Evolutionary conservation across 805 yeast genomes (phyloP).

Genomic region (Ogataea methanolica): DNA sequence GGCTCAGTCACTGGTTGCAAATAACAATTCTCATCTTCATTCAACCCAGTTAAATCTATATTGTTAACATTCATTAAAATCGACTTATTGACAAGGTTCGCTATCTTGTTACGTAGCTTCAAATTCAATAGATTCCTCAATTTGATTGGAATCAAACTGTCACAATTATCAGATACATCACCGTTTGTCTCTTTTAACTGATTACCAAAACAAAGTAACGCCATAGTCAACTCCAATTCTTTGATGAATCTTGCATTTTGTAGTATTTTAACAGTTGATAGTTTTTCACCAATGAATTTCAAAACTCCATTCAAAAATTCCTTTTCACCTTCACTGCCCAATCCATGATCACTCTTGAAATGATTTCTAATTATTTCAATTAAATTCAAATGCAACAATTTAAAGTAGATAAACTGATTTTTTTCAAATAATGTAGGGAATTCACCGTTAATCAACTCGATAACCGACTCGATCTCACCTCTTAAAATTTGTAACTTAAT

Average conservation of each 20-base stretch:
- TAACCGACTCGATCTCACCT: constrained; percentile 60
- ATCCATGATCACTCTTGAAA: constrained; percentile 22
- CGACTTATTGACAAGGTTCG: constrained; percentile 64
- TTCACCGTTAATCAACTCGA: constrained; percentile 48
- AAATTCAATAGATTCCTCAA: constrained; percentile 54
- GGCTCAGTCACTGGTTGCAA: too few species aligned
- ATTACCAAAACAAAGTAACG: constrained; percentile 55
- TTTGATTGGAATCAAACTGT: constrained; percentile 41
- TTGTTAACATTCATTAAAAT: constrained; percentile 39
- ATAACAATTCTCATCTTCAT: background rate
- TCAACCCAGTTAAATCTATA: constrained; percentile 10
- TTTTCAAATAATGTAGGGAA: constrained; percentile 65
- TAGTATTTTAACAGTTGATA: constrained; percentile 26
- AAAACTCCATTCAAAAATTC: constrained; percentile 51
- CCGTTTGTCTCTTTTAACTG: constrained; percentile 13
- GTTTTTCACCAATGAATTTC: constrained; percentile 54
- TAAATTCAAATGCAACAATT: constrained; percentile 64
- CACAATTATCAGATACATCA: constrained; percentile 23
- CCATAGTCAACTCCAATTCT: constrained; percentile 81
- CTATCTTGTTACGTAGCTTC: constrained; percentile 59
- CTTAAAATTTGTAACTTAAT: constrained; percentile 50
- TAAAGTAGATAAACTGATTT: constrained; percentile 64
- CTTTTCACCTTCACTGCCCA: constrained; percentile 32
- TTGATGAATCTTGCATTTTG: constrained; percentile 52
- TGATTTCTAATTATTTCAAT: constrained; percentile 76